phyloP scores from a whole-genome alignment of 2,329 filamentous ascomycete genomes.

The Alternaria brassicae region DNA sequence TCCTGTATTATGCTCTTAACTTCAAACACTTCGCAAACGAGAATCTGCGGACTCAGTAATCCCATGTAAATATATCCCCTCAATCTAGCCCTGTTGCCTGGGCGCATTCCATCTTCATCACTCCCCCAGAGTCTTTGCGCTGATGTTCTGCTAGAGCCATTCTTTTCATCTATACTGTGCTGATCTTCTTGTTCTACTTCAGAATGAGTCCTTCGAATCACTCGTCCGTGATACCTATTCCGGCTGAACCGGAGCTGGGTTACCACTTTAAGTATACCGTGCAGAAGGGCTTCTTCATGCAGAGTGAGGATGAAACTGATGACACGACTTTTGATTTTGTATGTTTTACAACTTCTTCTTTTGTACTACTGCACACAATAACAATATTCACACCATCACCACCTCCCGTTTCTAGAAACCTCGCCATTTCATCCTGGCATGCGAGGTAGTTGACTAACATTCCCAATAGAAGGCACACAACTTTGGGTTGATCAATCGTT shows the following conservation, averaged over 20 bases:
- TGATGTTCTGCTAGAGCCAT: conserved; percentile 18
- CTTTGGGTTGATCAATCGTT: conserved; percentile 70
- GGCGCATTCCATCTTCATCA: not conserved
- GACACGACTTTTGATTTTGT: conserved; percentile 70
- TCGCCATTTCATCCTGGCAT: no score
- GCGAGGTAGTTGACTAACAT: not conserved
- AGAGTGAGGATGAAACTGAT: conserved; percentile 66
- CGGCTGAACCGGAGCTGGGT: conserved; percentile 8
- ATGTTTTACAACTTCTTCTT: conserved; percentile 8
- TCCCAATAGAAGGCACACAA: conserved; percentile 49
- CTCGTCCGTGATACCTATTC: not conserved
- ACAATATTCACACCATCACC: not conserved
- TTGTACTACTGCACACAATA: no score
- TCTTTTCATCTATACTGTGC: conserved; percentile 15
- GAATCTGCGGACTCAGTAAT: conserved; percentile 12
- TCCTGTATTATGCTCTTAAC: conserved; percentile 12
- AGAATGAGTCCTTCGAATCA: conserved; percentile 4
- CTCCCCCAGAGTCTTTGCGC: not conserved
- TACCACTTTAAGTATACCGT: conserved; percentile 65
- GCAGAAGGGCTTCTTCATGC: conserved; percentile 68
- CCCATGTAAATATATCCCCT: conserved; percentile 4
- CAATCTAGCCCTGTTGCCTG: not conserved
- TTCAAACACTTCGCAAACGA: not conserved
- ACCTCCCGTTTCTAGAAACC: not conserved
- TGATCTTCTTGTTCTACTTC: conserved; percentile 19